Evolutionary conservation across 345 rosid genomes (phyloP).

Genomic region (Punica granatum): DNA sequence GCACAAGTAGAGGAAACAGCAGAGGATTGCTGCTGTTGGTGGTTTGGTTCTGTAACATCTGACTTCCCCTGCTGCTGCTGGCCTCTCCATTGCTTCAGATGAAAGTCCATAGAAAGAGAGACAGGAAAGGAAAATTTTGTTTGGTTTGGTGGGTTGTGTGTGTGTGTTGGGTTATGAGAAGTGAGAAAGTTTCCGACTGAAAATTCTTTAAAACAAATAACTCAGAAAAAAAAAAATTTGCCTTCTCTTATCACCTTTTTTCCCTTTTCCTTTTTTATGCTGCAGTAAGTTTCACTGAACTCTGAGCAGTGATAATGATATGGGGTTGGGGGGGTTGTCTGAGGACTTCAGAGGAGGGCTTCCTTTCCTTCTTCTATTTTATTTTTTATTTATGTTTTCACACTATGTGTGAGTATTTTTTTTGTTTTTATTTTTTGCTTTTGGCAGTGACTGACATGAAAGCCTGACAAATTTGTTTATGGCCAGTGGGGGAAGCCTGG

Average conservation of each 20-base stretch:
- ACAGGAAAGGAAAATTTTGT: slow-evolving; percentile 14
- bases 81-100: slow-evolving; percentile 88
- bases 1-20: not conserved
- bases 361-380: too few relatives aligned
- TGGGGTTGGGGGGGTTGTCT: not conserved
- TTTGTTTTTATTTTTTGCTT: not conserved
- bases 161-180: not conserved
- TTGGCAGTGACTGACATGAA: slow-evolving; percentile 33
- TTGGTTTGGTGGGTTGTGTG: not conserved
- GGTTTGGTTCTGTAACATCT: slow-evolving; percentile 51
- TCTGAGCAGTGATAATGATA: not conserved
- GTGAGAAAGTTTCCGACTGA: not conserved
- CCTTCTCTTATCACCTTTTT: not conserved
- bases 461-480: slow-evolving; percentile 48
- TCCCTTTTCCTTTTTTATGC: not conserved
- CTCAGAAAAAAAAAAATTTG: not conserved
- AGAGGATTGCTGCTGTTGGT: slow-evolving; percentile 18
- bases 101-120: slow-evolving; percentile 58
- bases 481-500: slow-evolving; percentile 38
- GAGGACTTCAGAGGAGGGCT: not conserved
- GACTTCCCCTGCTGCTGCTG: slow-evolving; percentile 24
- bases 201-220: not conserved
- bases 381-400: too few relatives aligned
- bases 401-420: not conserved
- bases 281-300: slow-evolving; percentile 2